phyloP scores from a whole-genome alignment of 352 stramenopile genomes.

The Phytopythium ostracodes region DNA sequence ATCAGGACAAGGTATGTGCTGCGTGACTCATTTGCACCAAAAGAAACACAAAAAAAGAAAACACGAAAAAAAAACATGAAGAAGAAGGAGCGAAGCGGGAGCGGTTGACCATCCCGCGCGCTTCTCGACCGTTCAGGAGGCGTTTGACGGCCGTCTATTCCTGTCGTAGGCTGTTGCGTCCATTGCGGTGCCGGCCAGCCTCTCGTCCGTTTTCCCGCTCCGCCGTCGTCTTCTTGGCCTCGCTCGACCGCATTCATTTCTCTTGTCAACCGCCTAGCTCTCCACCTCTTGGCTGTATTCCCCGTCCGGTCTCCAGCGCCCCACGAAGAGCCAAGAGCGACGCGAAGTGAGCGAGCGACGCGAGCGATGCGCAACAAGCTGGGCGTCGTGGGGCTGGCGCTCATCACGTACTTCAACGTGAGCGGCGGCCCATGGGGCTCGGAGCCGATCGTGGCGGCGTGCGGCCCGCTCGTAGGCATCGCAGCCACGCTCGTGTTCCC shows the following conservation, averaged over 20 bases:
- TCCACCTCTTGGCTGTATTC: not conserved
- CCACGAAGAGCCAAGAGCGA: not conserved
- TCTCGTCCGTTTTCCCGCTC: not conserved
- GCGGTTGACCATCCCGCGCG: not conserved
- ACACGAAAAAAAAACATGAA: not conserved
- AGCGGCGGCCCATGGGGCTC: slow-evolving; percentile 66
- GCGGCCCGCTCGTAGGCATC: slow-evolving; percentile 62
- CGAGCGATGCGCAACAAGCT: slow-evolving; percentile 25
- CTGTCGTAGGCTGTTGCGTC: not conserved
- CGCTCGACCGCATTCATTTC: too few species aligned
- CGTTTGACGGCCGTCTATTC: slow-evolving; percentile 3
- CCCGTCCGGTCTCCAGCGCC: not conserved
- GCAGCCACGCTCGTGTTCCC: slow-evolving; percentile 61
- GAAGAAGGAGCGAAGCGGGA: too few species aligned
- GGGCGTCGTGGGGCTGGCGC: slow-evolving; percentile 58
- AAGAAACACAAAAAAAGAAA: not conserved
- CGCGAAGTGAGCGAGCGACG: not conserved
- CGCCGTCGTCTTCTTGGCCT: not conserved
- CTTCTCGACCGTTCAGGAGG: not conserved
- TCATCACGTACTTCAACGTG: slow-evolving; percentile 84
- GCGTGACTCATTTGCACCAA: not conserved
- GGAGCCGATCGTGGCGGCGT: slow-evolving; percentile 56
- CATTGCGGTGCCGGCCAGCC: not conserved
- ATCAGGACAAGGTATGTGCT: not conserved
- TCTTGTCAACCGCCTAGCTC: too few species aligned